Conservation (phyloP, 1,139 yeast genomes). For the Lodderomyces pseudojiufengensis region DNA sequence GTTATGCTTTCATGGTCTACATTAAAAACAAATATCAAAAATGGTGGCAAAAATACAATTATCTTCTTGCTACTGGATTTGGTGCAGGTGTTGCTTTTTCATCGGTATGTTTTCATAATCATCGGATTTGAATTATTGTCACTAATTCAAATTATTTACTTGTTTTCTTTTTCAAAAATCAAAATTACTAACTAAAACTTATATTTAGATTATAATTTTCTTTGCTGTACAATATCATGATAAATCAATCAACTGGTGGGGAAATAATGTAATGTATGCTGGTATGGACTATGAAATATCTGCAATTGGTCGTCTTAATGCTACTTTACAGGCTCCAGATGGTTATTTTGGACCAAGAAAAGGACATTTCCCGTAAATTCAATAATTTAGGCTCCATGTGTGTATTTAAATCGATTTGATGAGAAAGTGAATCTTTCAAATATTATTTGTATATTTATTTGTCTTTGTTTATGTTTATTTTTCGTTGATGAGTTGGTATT, state of each 20-base stretch:
- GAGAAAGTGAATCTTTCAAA: too few relatives aligned
- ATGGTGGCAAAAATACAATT: conserved; percentile 60
- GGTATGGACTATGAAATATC: conserved; percentile 34
- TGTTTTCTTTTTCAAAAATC: too few relatives aligned
- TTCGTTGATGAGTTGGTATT: too few relatives aligned
- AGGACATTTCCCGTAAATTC: conserved; percentile 35
- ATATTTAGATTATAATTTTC: conserved; percentile 50
- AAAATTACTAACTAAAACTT: too few relatives aligned
- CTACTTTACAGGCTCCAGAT: conserved; percentile 24
- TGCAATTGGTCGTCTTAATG: conserved; percentile 22
- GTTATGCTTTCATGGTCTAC: conserved; percentile 43
- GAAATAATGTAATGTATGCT: conserved; percentile 39
- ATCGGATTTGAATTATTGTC: too few relatives aligned
- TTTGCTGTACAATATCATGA: conserved; percentile 47
- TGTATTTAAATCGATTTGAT: too few relatives aligned
- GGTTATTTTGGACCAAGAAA: conserved; percentile 47
- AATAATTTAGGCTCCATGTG: too few relatives aligned
- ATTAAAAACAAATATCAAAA: conserved; percentile 38
- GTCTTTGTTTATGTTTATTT: too few relatives aligned
- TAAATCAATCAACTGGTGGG: conserved; percentile 53
- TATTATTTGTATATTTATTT: too few relatives aligned
- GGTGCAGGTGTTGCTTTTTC: conserved; percentile 52
- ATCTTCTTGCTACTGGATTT: conserved; percentile 48
- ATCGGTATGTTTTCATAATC: too few relatives aligned
- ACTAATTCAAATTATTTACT: too few relatives aligned